Conservation (phyloP, 768 basidiomycete genomes). For the Auricularia heimuer region DNA sequence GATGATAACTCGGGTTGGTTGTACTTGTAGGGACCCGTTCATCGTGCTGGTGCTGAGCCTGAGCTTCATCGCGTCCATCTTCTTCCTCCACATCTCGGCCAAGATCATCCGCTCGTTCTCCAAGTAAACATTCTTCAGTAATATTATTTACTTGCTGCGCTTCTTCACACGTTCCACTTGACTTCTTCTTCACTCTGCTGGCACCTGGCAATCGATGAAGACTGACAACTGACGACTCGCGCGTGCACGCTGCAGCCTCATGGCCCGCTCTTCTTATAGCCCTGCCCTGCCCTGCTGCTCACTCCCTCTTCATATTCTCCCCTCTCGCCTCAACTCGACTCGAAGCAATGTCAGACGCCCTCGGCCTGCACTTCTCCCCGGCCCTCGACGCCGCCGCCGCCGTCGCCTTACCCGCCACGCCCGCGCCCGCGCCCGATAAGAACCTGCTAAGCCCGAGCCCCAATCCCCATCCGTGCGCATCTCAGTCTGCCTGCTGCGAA, state of each 20-base stretch:
- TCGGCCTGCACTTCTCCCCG: neutral
- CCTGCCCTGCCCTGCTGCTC: too few relatives aligned
- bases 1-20: neutral
- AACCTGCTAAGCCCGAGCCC: neutral
- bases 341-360: neutral
- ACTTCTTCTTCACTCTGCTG: too few relatives aligned
- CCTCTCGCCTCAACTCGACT: neutral
- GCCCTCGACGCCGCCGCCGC: neutral
- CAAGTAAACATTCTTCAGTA: constrained; percentile 40
- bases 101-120: constrained; percentile 88
- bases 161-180: too few relatives aligned
- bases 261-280: too few relatives aligned
- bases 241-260: too few relatives aligned
- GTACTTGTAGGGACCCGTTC: constrained; percentile 70
- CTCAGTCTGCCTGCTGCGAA: too few relatives aligned
- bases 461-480: too few relatives aligned
- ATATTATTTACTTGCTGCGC: neutral
- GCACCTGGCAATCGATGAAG: too few relatives aligned
- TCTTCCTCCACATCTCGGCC: constrained; percentile 96
- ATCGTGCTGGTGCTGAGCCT: constrained; percentile 93
- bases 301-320: neutral
- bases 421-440: neutral
- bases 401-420: neutral
- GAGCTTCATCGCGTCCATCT: constrained; percentile 95
- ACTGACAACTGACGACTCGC: too few relatives aligned